Percentiles rank a stretch among this genome's conserved stretches.
phyloP scores from a whole-genome alignment of 1,284 basidiomycete genomes.

The Erythrobasidium hasegawianum region DNA sequence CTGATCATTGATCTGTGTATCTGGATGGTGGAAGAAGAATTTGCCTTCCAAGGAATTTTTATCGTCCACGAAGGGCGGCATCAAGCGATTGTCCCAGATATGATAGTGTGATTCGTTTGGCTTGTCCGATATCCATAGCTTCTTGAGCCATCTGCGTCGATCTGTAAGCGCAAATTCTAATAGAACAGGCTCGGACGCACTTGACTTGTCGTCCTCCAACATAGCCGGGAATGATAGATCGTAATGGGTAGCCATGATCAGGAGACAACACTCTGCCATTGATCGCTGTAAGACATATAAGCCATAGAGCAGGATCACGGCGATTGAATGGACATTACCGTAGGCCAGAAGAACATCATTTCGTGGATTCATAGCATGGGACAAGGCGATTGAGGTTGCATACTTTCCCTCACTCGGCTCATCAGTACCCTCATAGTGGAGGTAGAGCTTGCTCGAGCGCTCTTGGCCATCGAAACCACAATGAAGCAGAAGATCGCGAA shows the following conservation, averaged over 20 bases:
- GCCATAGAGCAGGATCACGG: no score
- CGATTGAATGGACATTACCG: no score
- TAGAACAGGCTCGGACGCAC: no score
- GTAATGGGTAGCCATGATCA: conserved; percentile 66
- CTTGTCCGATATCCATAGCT: conserved; percentile 21
- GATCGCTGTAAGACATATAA: conserved; percentile 50
- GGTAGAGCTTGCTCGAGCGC: conserved; percentile 26
- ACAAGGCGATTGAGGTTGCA: conserved; percentile 37
- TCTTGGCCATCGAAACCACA: conserved; percentile 25
- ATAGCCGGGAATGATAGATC: conserved; percentile 65
- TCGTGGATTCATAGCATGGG: conserved; percentile 35
- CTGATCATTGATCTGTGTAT: conserved; percentile 37
- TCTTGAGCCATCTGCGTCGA: conserved; percentile 57
- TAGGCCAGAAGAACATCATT: conserved; percentile 40
- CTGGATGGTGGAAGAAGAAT: conserved; percentile 38
- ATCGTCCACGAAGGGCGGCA: conserved; percentile 37
- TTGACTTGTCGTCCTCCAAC: conserved; percentile 72
- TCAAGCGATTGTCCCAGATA: conserved; percentile 35
- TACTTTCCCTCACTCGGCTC: conserved; percentile 39
- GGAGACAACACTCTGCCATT: conserved; percentile 60
- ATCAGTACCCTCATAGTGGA: conserved; percentile 38
- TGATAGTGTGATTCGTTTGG: conserved; percentile 31
- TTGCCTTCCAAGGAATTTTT: conserved; percentile 36
- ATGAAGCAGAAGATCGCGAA: conserved; percentile 33
- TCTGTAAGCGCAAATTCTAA: no score